A percentile compares a stretch with the other conserved stretches of the same genome.
phyloP scores from a whole-genome alignment of 257 asterid genomes.

The Solanum chilense region DNA sequence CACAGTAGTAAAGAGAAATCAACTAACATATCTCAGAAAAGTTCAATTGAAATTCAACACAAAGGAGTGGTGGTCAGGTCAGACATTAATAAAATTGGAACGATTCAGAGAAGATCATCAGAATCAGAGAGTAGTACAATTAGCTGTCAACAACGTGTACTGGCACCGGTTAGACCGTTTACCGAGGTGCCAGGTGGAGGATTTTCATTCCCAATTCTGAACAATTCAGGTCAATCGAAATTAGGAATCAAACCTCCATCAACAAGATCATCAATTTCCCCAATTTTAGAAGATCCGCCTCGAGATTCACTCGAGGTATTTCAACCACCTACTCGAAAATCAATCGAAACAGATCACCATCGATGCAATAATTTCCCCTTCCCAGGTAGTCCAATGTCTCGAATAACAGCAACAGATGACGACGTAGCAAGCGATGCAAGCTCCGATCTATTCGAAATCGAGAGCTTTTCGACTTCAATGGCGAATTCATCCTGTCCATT shows the following conservation, averaged over 20 bases:
- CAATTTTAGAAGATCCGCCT: slow-evolving; percentile 35
- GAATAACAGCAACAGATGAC: slow-evolving; percentile 32
- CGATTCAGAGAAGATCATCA: not conserved
- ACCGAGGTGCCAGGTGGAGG: slow-evolving; percentile 10
- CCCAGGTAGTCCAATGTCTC: slow-evolving; percentile 40
- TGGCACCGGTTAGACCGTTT: slow-evolving; percentile 31
- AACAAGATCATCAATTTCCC: slow-evolving; percentile 1
- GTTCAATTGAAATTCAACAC: slow-evolving; percentile 5
- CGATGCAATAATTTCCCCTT: slow-evolving; percentile 3
- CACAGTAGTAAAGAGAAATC: not conserved
- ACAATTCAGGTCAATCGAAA: slow-evolving; percentile 8
- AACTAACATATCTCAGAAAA: slow-evolving; percentile 5
- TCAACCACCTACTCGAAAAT: slow-evolving; percentile 40
- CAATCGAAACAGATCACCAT: slow-evolving; percentile 5
- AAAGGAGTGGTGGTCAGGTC: not conserved
- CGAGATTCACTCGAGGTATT: slow-evolving; percentile 58
- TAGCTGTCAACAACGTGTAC: slow-evolving; percentile 34
- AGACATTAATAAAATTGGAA: not conserved
- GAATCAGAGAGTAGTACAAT: slow-evolving; percentile 10
- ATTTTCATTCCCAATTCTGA: slow-evolving; percentile 65
- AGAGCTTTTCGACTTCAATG: slow-evolving; percentile 67
- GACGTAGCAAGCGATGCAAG: slow-evolving; percentile 73
- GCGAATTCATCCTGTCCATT: slow-evolving; percentile 33
- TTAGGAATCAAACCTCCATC: not conserved
- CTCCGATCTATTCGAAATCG: slow-evolving; percentile 80